phyloP scores from a whole-genome alignment of 495 filamentous ascomycete species.

The Trichoderma orchidacearum region DNA sequence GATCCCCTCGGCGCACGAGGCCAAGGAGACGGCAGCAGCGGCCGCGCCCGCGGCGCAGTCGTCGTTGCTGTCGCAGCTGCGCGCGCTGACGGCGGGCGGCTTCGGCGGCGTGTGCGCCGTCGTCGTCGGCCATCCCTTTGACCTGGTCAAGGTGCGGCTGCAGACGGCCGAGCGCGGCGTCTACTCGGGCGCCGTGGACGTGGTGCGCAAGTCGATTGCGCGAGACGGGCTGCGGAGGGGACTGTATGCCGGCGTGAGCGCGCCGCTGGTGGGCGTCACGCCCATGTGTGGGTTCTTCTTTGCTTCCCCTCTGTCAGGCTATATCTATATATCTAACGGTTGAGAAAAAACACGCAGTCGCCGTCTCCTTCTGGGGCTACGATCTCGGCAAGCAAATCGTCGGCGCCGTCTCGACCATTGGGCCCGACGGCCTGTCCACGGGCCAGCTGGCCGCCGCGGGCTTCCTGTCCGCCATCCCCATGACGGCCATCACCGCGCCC shows the following conservation, averaged over 20 bases:
- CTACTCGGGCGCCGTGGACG: slow-evolving; percentile 82
- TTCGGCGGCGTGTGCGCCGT: slow-evolving; percentile 92
- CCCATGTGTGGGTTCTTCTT: slow-evolving; percentile 76
- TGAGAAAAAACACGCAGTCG: slow-evolving; percentile 43
- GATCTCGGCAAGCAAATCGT: slow-evolving; percentile 88
- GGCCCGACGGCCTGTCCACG: slow-evolving; percentile 59
- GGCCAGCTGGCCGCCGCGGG: slow-evolving; percentile 83
- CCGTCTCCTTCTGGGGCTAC: slow-evolving; percentile 98
- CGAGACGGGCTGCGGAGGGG: slow-evolving; percentile 74
- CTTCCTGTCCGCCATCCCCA: slow-evolving; percentile 95
- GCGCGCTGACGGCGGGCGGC: slow-evolving; percentile 78
- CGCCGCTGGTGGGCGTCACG: slow-evolving; percentile 87
- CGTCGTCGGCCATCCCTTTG: slow-evolving; percentile 88
- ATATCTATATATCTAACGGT: background rate
- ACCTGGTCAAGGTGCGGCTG: slow-evolving; percentile 91
- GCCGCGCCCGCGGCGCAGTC: slow-evolving; percentile 20
- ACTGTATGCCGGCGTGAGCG: slow-evolving; percentile 92
- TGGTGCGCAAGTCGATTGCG: slow-evolving; percentile 74
- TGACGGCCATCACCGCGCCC: slow-evolving; percentile 94
- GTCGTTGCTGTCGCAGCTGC: slow-evolving; percentile 37
- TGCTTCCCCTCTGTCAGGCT: background rate
- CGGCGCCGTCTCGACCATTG: slow-evolving; percentile 47
- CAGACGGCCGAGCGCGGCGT: slow-evolving; percentile 93
- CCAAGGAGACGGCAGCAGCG: slow-evolving; percentile 10
- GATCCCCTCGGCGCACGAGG: slow-evolving; percentile 28